Base-by-base conservation (phyloP, 1,139 yeast genomes). In the Magnusiomyces tetraspermus region DNA sequence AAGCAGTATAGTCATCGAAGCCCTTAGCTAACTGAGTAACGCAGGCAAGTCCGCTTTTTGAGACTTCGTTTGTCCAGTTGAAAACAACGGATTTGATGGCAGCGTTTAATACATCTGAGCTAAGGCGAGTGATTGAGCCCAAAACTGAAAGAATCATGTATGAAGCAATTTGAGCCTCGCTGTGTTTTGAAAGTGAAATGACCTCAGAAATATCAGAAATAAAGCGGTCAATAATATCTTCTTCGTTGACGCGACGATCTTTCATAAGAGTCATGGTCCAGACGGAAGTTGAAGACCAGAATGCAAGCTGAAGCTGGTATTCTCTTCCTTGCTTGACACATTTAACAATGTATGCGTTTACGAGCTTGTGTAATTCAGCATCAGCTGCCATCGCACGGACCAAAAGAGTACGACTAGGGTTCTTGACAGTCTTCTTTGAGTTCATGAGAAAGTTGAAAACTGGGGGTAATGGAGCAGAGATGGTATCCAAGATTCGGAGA, bases 121-220 rank as follows among this genome's bases (percentile, higher is more conserved):
- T 76, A 53, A 92, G 74, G 8, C 88, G 84, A 46, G 83, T 76
- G 50, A 92, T 82, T 1, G 94, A 76, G 2, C 85, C 78, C 51
- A 90, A 72, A 1, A 92, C 96, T 0, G 94, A 79, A 37, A 90
- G 66, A 15, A 89, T 73, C 52, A 95, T 85, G 65, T 85, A 92
- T 2, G 92, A 88, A 31, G 96, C 83, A 58, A 87, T 76, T 65
- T 84, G 94, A 50, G 84, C 76, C 62, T 88, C 95, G 40, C 77
- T 72, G 33, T 76, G 75, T 48, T 60, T 58, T 40, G 57, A 59
- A 42, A 62, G 57, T 1, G 64, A 56, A 17, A 72, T 52, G 2
- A 65, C 60, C 33, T 60, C 63, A 10, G 75, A 66, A 10, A 71
- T 55, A 36, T 58, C 59, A 63, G 59, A 90, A 82, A 58, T 80